Base-by-base conservation (phyloP, 345 rosid genomes). In the Populus nigra region DNA sequence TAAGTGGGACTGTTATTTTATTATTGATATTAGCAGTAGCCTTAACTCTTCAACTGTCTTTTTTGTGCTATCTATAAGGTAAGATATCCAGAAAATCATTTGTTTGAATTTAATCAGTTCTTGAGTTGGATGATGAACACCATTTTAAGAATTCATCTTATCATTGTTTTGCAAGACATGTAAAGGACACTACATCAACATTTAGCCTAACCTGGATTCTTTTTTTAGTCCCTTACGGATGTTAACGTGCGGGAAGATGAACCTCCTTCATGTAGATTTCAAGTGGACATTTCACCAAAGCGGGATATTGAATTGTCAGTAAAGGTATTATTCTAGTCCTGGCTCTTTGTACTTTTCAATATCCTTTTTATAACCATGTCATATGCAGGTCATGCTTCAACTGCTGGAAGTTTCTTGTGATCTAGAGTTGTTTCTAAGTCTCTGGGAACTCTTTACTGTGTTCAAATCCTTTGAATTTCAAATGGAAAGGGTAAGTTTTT, bases 401-500 rank as follows among this genome's bases (percentile, higher is more conserved):
- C 89, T 90, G 68, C 85, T 93, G 81, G 89, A 89, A 84, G 89
- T 89, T 66, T 73, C 85, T 65, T 89, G 78, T 38, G 89, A 94
- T 84, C 65, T 80, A 33, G 88, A 81, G 43, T 89, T 89, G 81
- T 75, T 87, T 76, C 79, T 41, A 49, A 80, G 87, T 68, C 72
- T 89, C 71, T 31, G 82, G 75, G 85, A 84, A 18, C 90, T 94
- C 79, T 85, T 88, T 76, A 68, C 77, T 70, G 84, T 80, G 55
- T 74, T 89, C 73, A 82, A 84, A 74, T 88, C 87, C 68, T 85
- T 90, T 82, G 84, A 86, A 75, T 91, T 90, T 87, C 95, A 90
- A 49, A 87, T 78, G 73, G 90, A 88, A 86, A 91, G 95, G 86
- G 98, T 94, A 86, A 88, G 94, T 72, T 74, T 27, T 78, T 78